Evolutionary conservation across 1,284 basidiomycete genomes (phyloP), one percentile per base, ranked within the genome.

Genomic region (Microbotryum violaceum): DNA sequence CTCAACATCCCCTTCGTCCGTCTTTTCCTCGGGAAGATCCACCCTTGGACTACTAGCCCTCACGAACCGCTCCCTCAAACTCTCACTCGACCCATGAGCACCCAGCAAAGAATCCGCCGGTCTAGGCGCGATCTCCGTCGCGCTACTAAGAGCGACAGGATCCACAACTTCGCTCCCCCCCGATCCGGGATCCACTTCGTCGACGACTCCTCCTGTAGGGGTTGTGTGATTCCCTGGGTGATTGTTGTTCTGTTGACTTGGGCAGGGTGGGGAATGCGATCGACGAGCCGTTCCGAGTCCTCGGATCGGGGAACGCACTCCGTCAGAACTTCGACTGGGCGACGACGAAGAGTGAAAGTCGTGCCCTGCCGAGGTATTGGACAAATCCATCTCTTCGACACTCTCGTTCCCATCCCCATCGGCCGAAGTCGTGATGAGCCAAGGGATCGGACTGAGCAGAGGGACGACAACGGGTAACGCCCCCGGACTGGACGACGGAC

Each of bases 121-220:
- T n/a, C 27, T 45, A 1, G 46, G 45, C 31, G 42, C 21, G 9
- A 58, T 27, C 31, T 56, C 57, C 50, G 56, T 57, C 10, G 60
- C 57, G 18, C 48, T 42, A n/a, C 54, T 58, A 1, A 69, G 23
- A 18, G 60, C 65, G 16, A 69, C 59, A 4, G 67, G 67, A 16
- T 58, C 62, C 3, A 46, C 56, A 18, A 54, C 54, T 49, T 69
- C 67, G 14, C 8, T 27, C 12, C 57, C 57, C 7, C 67, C 67
- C 16, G 50, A 55, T 1, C 67, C 67, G 0, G 62, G 65, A 48
- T 69, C 67, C 2, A 69, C 67, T 31, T 69, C 67, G 47, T 69
- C 67, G 1, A 69, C 67, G 16, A 69, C 29, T 16, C 67, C 67
- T n/a, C 67, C 67, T 2, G 67, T 67, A 6, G 67, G 67, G 1